Percentiles rank a stretch among this genome's conserved stretches.
These are phyloP conservation scores for Schoenoplectus tabernaemontani DNA, from an alignment of 202 grass and related monocot species.

Conservation along the genomic window DNA sequence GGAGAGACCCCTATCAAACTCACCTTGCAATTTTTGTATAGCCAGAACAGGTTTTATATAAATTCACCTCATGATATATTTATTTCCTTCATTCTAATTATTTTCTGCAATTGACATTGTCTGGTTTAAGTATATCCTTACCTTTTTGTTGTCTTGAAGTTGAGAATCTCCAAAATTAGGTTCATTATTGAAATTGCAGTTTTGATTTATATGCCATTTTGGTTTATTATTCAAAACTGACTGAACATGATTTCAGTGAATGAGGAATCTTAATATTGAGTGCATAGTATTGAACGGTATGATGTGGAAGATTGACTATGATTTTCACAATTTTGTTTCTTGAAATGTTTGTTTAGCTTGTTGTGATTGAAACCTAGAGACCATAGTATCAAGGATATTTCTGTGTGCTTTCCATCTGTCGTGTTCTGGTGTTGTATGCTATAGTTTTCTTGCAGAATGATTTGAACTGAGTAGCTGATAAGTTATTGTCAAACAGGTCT, in stretches of 20 bases:
- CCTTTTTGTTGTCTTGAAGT: too few relatives aligned
- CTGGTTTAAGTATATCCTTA: too few relatives aligned
- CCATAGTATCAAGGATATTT: not conserved
- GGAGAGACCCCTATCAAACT: slow-evolving; percentile 92
- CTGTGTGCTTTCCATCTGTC: not conserved
- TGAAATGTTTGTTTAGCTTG: not conserved
- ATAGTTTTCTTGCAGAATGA: not conserved
- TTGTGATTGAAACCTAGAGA: not conserved
- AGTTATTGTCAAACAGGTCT: slow-evolving; percentile 42
- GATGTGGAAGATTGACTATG: not conserved
- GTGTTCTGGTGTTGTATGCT: not conserved
- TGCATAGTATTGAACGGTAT: too few relatives aligned
- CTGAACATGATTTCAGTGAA: not conserved
- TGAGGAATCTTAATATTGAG: not conserved
- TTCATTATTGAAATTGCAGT: too few relatives aligned
- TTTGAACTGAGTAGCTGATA: not conserved
- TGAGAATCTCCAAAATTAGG: too few relatives aligned
- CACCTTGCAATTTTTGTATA: slow-evolving; percentile 93
- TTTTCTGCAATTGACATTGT: too few relatives aligned
- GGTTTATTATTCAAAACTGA: too few relatives aligned
- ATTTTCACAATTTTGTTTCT: not conserved
- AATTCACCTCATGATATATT: not conserved
- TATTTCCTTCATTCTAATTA: too few relatives aligned
- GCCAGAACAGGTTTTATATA: slow-evolving; percentile 72
- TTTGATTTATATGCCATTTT: too few relatives aligned